phyloP scores from a whole-genome alignment of 768 basidiomycete genomes.

The Saitozyma podzolica region DNA sequence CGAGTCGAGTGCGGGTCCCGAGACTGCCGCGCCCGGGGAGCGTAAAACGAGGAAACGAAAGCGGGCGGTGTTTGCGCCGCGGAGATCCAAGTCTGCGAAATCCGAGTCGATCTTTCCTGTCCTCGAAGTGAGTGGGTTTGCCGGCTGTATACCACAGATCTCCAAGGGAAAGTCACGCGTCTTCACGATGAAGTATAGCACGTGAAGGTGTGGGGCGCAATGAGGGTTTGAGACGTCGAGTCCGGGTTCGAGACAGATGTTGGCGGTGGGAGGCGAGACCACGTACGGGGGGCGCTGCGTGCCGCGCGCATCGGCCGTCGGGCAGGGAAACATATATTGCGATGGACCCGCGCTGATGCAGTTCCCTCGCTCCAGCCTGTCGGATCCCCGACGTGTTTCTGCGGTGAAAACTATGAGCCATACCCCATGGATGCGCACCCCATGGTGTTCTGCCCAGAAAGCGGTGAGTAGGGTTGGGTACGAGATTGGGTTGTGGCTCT shows the following conservation, averaged over 20 bases:
- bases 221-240: no score
- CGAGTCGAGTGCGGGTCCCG: background rate
- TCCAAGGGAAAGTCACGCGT: no score
- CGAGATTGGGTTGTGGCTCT: background rate
- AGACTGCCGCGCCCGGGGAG: background rate
- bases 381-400: conserved; percentile 5
- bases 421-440: conserved; percentile 4
- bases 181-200: no score
- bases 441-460: conserved; percentile 14
- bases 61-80: background rate
- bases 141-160: no score
- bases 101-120: background rate
- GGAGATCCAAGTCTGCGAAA: background rate
- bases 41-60: background rate
- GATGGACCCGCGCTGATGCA: no score
- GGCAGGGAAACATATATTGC: no score
- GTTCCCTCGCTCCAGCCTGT: background rate
- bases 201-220: no score
- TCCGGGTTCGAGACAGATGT: no score
- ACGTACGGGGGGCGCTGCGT: no score
- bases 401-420: conserved; percentile 7
- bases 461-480: conserved; percentile 7
- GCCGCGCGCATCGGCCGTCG: no score
- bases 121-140: background rate
- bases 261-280: no score